Evolutionary conservation across 139 green algal species (phyloP).

Genomic region (Chlamydomonas schloesseri): DNA sequence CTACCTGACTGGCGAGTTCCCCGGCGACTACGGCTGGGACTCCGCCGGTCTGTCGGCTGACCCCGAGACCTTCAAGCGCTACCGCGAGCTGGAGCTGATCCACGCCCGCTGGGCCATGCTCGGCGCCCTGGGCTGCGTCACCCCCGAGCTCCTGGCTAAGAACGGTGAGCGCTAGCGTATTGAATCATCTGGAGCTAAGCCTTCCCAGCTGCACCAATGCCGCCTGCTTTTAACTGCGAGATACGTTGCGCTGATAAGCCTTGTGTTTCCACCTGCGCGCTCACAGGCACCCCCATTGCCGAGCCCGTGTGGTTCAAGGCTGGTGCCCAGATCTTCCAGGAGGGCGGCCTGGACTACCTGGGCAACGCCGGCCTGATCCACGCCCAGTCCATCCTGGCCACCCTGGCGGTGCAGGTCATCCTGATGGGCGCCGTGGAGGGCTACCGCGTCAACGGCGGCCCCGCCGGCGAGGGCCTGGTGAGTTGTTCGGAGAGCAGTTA

Average conservation of each 20-base stretch:
- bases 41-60: conserved; percentile 93
- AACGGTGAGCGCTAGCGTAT: conserved; percentile 66
- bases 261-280: too few species aligned
- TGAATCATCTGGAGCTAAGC: too few species aligned
- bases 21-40: conserved; percentile 96
- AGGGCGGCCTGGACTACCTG: conserved; percentile 93
- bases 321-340: conserved; percentile 92
- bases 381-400: conserved; percentile 95
- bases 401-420: conserved; percentile 88
- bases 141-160: conserved; percentile 63
- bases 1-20: conserved; percentile 91
- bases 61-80: conserved; percentile 81
- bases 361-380: conserved; percentile 95
- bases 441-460: conserved; percentile 86
- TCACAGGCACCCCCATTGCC: conserved; percentile 67
- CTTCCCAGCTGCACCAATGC: too few species aligned
- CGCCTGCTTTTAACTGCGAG: too few species aligned
- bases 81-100: conserved; percentile 83
- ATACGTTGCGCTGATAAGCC: too few species aligned
- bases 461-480: conserved; percentile 77
- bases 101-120: conserved; percentile 99
- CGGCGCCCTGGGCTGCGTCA: conserved; percentile 83
- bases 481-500: too few species aligned
- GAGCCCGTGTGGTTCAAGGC: conserved; percentile 98
- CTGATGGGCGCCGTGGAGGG: conserved; percentile 89